Evolutionary conservation across 164 flowering plant genomes (phyloP).

Genomic region (Tetrastigma voinierianum): DNA sequence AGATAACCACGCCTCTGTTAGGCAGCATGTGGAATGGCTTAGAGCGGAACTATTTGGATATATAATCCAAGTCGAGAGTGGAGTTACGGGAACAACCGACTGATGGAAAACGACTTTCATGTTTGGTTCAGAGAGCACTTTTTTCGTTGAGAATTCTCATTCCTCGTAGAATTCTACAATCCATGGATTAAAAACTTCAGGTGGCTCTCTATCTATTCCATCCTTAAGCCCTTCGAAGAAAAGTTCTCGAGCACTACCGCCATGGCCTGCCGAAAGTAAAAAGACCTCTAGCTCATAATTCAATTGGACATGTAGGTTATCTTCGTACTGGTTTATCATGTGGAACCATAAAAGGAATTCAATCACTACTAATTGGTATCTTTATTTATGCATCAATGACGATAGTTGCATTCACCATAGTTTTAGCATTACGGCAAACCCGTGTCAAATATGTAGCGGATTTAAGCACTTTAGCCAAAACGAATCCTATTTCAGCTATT

Average conservation of each 20-base stretch:
- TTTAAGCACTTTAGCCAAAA: background rate
- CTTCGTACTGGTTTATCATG: conserved; percentile 24
- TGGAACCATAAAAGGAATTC: conserved; percentile 24
- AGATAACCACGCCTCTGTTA: conserved; percentile 2
- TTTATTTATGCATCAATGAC: too few species aligned
- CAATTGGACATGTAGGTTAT: conserved; percentile 28
- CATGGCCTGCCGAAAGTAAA: conserved; percentile 26
- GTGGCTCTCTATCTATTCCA: too few species aligned
- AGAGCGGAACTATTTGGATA: background rate
- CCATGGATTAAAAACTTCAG: too few species aligned
- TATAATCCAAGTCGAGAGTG: conserved; percentile 14
- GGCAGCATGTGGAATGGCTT: conserved; percentile 5
- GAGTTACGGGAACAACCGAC: conserved; percentile 8
- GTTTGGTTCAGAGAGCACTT: conserved; percentile 13
- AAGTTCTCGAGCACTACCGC: too few species aligned
- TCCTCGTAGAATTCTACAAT: too few species aligned
- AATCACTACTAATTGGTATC: too few species aligned
- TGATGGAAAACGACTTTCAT: conserved; percentile 17
- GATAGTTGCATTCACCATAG: background rate
- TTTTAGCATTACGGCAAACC: conserved; percentile 8
- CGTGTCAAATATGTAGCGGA: conserved; percentile 8
- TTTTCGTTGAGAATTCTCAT: conserved; percentile 16
- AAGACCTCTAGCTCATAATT: conserved; percentile 28
- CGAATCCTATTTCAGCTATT: background rate
- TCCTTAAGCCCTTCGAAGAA: too few species aligned